Evolutionary conservation across 163 green algal species (phyloP).

Genomic region (Chlamydomonas reinhardtii): DNA sequence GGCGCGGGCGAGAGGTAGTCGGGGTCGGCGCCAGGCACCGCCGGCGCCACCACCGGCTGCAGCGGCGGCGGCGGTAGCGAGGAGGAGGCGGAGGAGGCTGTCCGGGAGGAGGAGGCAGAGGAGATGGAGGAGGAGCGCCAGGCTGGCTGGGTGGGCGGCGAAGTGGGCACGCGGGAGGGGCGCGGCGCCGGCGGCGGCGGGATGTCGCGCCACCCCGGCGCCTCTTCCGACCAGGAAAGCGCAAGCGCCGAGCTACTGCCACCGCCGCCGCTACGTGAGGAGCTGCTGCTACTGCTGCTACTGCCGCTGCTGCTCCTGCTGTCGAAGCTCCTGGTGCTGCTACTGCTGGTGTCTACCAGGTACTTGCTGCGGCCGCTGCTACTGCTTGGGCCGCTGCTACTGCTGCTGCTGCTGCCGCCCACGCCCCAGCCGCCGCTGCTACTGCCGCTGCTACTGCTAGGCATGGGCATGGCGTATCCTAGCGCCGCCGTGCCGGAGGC

Average conservation of each 20-base stretch:
- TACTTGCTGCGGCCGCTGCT: not conserved
- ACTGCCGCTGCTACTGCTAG: not conserved
- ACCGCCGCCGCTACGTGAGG: too few species aligned
- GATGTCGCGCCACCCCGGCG: conserved; percentile 16
- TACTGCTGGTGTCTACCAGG: conserved; percentile 16
- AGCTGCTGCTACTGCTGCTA: conserved; percentile 12
- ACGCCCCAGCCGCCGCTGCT: not conserved
- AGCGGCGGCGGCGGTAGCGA: not conserved
- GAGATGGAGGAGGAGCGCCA: not conserved
- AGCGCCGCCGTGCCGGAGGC: not conserved
- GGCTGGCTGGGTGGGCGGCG: not conserved
- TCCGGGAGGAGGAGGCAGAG: not conserved
- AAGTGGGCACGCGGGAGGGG: not conserved
- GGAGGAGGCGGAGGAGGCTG: not conserved
- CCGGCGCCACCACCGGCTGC: not conserved
- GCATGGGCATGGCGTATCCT: not conserved
- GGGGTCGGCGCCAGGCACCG: not conserved
- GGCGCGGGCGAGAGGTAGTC: conserved; percentile 24
- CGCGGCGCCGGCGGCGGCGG: not conserved
- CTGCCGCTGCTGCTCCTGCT: conserved; percentile 13
- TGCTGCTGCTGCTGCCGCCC: not conserved
- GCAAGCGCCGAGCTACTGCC: conserved; percentile 7
- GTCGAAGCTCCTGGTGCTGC: not conserved
- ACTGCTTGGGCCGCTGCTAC: not conserved
- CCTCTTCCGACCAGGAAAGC: conserved; percentile 39